A percentile compares a stretch with the other conserved stretches of the same genome.
Evolutionary conservation across 495 filamentous ascomycete genomes (phyloP).

Genomic region (Aspergillus hancockii): DNA sequence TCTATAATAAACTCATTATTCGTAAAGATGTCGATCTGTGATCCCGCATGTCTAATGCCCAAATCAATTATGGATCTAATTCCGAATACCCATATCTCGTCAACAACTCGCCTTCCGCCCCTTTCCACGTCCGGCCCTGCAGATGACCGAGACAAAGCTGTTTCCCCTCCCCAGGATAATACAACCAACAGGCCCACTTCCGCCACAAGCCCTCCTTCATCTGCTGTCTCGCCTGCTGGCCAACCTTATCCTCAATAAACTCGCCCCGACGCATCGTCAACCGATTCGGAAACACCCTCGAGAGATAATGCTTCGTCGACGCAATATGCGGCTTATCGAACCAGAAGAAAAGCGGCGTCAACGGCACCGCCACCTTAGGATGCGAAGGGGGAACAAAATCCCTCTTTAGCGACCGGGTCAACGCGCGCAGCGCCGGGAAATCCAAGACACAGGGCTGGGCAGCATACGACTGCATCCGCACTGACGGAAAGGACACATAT

Average conservation of each 20-base stretch:
- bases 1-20: too few species aligned
- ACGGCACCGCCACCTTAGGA: not conserved
- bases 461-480: conserved; percentile 6
- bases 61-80: not conserved
- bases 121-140: conserved; percentile 8
- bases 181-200: conserved; percentile 8
- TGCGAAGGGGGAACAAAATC: not conserved
- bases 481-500: conserved; percentile 7
- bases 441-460: not conserved
- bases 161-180: conserved; percentile 8
- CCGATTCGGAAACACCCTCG: conserved; percentile 9
- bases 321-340: conserved; percentile 12
- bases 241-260: conserved; percentile 14
- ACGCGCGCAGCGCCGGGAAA: not conserved
- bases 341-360: conserved; percentile 14
- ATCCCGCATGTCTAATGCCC: not conserved
- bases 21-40: not conserved
- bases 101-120: not conserved
- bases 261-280: conserved; percentile 12
- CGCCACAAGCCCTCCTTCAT: conserved; percentile 13
- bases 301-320: conserved; percentile 7
- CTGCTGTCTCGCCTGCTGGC: conserved; percentile 7
- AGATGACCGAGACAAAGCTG: conserved; percentile 8
- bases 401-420: not conserved
- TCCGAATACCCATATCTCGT: not conserved